phyloP scores from a whole-genome alignment of 306 rosid genomes.

The Ochetophila trinervis region DNA sequence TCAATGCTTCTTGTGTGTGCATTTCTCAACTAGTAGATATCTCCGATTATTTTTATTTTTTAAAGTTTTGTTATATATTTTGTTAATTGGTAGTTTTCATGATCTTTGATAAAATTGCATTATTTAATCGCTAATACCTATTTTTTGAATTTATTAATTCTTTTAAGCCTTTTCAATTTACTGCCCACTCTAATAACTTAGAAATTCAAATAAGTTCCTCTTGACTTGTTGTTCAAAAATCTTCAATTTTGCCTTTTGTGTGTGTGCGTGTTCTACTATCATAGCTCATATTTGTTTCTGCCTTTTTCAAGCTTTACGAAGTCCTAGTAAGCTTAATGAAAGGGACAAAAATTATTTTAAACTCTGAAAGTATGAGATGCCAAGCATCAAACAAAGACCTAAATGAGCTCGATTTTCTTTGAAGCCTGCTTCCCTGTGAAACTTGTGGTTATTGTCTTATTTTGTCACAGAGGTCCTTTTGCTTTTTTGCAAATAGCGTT shows the following conservation, averaged over 20 bases:
- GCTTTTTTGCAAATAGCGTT: not conserved
- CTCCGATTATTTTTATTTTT: too few species aligned
- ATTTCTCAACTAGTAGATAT: too few species aligned
- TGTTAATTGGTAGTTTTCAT: too few species aligned
- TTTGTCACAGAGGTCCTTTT: not conserved
- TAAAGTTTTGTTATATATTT: not conserved
- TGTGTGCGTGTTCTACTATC: too few species aligned
- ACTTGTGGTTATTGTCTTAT: not conserved
- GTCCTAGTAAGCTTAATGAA: constrained; percentile 41
- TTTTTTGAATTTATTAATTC: too few species aligned
- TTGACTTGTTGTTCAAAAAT: too few species aligned
- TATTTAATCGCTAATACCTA: too few species aligned
- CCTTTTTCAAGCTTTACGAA: constrained; percentile 41
- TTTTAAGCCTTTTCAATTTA: too few species aligned
- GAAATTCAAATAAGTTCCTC: too few species aligned
- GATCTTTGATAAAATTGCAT: too few species aligned
- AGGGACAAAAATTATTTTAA: constrained; percentile 38
- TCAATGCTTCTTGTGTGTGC: too few species aligned
- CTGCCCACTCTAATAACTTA: too few species aligned
- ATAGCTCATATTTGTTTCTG: not conserved
- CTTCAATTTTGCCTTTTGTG: not conserved
- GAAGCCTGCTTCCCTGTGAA: constrained; percentile 52
- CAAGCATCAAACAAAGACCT: constrained; percentile 46
- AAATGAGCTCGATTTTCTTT: constrained; percentile 63
- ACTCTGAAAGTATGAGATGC: constrained; percentile 18